Conservation (phyloP, 305 asterid genomes). For the Fraxinus dipetala region DNA sequence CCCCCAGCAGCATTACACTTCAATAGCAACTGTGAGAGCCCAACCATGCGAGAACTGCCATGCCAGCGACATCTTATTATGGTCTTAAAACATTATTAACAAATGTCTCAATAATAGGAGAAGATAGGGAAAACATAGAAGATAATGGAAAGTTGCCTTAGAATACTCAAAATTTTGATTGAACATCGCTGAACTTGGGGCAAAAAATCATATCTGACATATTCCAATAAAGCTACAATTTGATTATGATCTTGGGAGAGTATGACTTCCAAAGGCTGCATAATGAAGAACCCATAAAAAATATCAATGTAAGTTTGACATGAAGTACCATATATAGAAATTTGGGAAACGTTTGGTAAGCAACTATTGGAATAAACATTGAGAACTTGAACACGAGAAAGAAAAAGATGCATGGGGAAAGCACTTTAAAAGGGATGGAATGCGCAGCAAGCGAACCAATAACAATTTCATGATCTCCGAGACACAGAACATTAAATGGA, state of each 20-base stretch:
- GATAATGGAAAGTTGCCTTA: conserved; percentile 51
- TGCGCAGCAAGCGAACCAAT: background rate
- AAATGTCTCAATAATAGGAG: conserved; percentile 16
- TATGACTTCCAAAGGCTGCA: conserved; percentile 95
- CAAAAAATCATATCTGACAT: conserved; percentile 82
- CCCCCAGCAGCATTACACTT: conserved; percentile 62
- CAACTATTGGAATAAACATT: background rate
- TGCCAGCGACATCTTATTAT: conserved; percentile 13
- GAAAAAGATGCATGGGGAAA: conserved; percentile 1
- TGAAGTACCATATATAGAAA: conserved; percentile 4
- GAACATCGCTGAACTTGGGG: conserved; percentile 83
- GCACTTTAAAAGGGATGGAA: conserved; percentile 1
- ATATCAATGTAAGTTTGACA: conserved; percentile 9
- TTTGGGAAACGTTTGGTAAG: background rate
- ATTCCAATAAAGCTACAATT: conserved; percentile 74
- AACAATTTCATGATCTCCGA: background rate
- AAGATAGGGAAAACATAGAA: conserved; percentile 3
- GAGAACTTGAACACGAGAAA: background rate
- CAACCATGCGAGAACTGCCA: conserved; percentile 87
- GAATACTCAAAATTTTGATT: conserved; percentile 75
- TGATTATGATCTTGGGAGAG: conserved; percentile 91
- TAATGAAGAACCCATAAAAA: conserved; percentile 23
- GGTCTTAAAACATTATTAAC: conserved; percentile 17
- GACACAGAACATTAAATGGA: background rate
- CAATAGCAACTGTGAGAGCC: conserved; percentile 82